A percentile compares a stretch with the other conserved stretches of the same genome.
Conservation (phyloP, 1,284 basidiomycete genomes). For the Trichosporon ovoides region DNA sequence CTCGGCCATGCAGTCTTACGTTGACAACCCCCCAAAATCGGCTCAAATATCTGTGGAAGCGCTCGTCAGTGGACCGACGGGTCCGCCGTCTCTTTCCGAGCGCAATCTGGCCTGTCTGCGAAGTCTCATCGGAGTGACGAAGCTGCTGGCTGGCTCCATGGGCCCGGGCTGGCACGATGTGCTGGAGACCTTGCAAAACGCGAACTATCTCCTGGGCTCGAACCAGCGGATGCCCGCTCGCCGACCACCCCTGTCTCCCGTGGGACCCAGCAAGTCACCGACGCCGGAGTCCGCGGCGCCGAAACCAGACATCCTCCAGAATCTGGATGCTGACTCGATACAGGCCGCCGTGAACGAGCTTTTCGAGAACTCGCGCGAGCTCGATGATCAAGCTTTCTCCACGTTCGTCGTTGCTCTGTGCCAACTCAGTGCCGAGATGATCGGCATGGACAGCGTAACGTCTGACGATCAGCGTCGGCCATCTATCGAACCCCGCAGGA, state of each 20-base stretch:
- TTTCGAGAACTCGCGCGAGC: slow-evolving; percentile 73
- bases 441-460: slow-evolving; percentile 60
- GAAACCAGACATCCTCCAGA: slow-evolving; percentile 46
- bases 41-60: slow-evolving; percentile 59
- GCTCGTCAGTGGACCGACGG: slow-evolving; percentile 49
- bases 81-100: slow-evolving; percentile 69
- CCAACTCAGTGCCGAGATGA: slow-evolving; percentile 79
- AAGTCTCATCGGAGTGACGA: slow-evolving; percentile 68
- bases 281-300: slow-evolving; percentile 18
- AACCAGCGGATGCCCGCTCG: not conserved
- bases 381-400: slow-evolving; percentile 76
- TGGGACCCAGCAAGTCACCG: slow-evolving; percentile 4
- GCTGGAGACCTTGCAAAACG: slow-evolving; percentile 84
- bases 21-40: slow-evolving; percentile 49
- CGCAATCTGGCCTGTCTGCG: slow-evolving; percentile 87
- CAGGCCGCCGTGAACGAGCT: slow-evolving; percentile 67
- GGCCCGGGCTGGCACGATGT: slow-evolving; percentile 86
- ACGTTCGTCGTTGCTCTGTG: slow-evolving; percentile 78
- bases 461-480: not conserved
- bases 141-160: slow-evolving; percentile 76
- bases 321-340: slow-evolving; percentile 69
- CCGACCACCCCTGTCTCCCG: slow-evolving; percentile 2
- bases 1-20: slow-evolving; percentile 68
- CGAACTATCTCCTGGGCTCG: slow-evolving; percentile 75
- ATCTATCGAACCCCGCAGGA: slow-evolving; percentile 53